A percentile compares a stretch with the other conserved stretches of the same genome.
phyloP scores from a whole-genome alignment of 352 stramenopile genomes.

The Pythium chondricola region DNA sequence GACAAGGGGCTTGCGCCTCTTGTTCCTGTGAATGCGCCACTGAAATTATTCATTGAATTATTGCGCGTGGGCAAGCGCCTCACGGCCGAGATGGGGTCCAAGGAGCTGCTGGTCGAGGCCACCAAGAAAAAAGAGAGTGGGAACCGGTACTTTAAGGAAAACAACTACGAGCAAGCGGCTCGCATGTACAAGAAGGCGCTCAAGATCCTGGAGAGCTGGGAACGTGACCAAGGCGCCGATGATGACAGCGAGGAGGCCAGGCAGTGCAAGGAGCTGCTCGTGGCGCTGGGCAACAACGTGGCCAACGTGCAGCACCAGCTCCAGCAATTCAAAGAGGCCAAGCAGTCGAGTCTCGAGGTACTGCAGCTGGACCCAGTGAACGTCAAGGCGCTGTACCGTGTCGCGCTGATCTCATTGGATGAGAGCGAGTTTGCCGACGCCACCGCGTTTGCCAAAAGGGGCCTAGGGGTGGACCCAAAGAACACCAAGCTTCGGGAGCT shows the following conservation, averaged over 20 bases:
- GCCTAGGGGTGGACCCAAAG: constrained; percentile 55
- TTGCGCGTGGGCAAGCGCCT: constrained; percentile 58
- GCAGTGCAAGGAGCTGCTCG: constrained; percentile 67
- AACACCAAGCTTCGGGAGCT: constrained; percentile 63
- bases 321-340: constrained; percentile 66
- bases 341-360: constrained; percentile 73
- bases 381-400: constrained; percentile 75
- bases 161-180: constrained; percentile 79
- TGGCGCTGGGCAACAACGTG: constrained; percentile 79
- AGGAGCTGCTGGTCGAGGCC: constrained; percentile 66
- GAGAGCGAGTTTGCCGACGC: constrained; percentile 70
- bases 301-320: constrained; percentile 78
- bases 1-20: constrained; percentile 50
- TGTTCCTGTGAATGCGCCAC: constrained; percentile 35
- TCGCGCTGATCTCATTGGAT: constrained; percentile 63
- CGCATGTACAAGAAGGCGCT: constrained; percentile 82
- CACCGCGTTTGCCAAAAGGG: constrained; percentile 47
- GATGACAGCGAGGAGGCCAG: constrained; percentile 14
- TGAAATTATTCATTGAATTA: constrained; percentile 59
- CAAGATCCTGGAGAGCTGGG: constrained; percentile 73
- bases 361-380: constrained; percentile 67
- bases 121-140: constrained; percentile 81
- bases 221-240: constrained; percentile 40
- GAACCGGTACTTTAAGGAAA: constrained; percentile 74
- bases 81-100: constrained; percentile 65